Percentiles rank a stretch among this genome's conserved stretches.
Conservation (phyloP, 2,329 filamentous ascomycete genomes). For the Neofusicoccum cordaticola region DNA sequence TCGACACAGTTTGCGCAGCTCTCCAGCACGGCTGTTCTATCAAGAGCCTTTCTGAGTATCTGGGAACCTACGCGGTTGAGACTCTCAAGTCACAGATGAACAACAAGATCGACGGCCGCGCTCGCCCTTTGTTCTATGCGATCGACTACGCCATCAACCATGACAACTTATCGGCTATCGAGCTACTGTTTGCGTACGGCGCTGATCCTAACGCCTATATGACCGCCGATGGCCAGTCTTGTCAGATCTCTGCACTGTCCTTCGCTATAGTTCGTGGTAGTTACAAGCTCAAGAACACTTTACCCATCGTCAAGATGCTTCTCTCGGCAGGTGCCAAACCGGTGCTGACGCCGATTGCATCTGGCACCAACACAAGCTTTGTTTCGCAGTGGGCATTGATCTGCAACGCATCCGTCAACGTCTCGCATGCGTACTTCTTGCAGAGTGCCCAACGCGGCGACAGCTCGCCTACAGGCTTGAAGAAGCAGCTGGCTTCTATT, state of each 20-base stretch:
- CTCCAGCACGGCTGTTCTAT: neutral
- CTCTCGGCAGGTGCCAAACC: neutral
- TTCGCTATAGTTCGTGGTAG: neutral
- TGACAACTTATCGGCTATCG: neutral
- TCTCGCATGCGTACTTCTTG: slow-evolving; percentile 8
- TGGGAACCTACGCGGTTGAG: neutral
- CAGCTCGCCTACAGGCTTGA: neutral
- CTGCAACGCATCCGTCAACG: neutral
- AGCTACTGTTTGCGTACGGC: neutral
- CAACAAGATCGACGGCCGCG: neutral
- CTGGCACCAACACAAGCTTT: neutral
- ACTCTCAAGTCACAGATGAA: neutral
- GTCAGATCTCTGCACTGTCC: neutral
- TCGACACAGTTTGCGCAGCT: neutral
- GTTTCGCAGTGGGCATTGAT: neutral
- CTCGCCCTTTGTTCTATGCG: neutral
- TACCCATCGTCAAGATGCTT: neutral
- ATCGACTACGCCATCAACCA: neutral
- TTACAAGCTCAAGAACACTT: neutral
- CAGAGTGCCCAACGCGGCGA: neutral
- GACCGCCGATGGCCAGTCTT: neutral
- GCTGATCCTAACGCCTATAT: neutral
- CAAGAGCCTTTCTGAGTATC: neutral
- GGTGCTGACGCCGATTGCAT: neutral
- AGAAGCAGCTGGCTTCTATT: slow-evolving; percentile 9